Evolutionary conservation across 2,329 filamentous ascomycete genomes (phyloP).

Genomic region (Beauveria sp.): DNA sequence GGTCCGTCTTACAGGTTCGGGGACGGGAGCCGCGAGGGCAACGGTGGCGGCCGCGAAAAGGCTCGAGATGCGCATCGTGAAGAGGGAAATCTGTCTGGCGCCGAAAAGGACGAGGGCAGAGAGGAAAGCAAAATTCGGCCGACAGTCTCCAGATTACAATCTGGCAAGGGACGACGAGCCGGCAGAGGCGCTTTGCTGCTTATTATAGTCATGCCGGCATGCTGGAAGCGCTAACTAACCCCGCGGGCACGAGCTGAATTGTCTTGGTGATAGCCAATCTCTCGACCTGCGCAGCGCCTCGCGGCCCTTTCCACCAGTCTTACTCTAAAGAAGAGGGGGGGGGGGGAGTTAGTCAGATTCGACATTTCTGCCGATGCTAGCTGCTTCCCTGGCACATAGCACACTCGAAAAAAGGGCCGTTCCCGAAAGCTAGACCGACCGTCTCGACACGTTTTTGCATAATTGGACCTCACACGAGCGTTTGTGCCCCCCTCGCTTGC

Average conservation of each 20-base stretch:
- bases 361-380: constrained; percentile 3
- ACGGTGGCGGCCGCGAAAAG: constrained; percentile 16
- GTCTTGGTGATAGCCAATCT: neutral
- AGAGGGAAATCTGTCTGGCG: neutral
- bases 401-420: neutral
- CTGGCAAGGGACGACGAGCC: too few relatives aligned
- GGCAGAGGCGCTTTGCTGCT: neutral
- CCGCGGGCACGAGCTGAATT: neutral
- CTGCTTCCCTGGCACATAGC: neutral
- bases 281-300: neutral
- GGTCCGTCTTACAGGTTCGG: constrained; percentile 18
- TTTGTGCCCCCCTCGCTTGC: neutral
- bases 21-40: constrained; percentile 19
- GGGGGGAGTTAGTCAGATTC: neutral
- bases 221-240: neutral
- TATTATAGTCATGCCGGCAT: neutral
- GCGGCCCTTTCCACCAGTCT: neutral
- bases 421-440: constrained; percentile 6
- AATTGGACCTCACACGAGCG: neutral
- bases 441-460: constrained; percentile 1
- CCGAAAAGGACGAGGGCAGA: too few relatives aligned
- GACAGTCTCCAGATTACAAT: too few relatives aligned
- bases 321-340: neutral
- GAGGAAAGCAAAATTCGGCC: too few relatives aligned
- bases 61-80: constrained; percentile 6